Percentiles rank a stretch among this genome's conserved stretches.
Conservation (phyloP, 805 yeast genomes). For the Lipomyces yamanashiensis region DNA sequence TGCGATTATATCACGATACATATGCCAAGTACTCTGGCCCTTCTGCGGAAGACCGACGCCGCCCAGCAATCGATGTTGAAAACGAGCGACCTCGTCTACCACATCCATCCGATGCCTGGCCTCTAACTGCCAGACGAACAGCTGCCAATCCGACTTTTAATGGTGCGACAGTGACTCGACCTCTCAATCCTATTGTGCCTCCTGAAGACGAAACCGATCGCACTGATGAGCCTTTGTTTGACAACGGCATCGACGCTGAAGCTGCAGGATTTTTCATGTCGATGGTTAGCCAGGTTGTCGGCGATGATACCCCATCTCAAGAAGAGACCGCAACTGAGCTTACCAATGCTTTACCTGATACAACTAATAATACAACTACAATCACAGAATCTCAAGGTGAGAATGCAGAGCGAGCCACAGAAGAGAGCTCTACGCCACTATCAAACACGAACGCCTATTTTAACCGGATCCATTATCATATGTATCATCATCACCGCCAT, state of each 20-base stretch:
- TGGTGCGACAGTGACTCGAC: not conserved
- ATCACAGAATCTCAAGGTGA: conserved; percentile 8
- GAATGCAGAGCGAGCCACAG: not conserved
- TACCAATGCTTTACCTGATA: too few species aligned
- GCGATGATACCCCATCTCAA: not conserved
- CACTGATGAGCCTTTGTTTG: conserved; percentile 17
- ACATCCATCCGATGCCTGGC: not conserved
- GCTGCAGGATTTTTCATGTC: conserved; percentile 28
- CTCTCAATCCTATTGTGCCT: not conserved
- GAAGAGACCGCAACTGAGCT: not conserved
- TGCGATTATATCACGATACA: conserved; percentile 31
- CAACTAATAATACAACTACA: not conserved
- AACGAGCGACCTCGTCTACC: not conserved
- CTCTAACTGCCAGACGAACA: not conserved
- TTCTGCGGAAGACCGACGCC: not conserved
- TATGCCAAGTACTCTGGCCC: conserved; percentile 3
- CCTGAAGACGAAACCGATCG: not conserved
- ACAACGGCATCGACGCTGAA: conserved; percentile 20
- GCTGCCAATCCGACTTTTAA: not conserved
- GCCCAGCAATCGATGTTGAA: not conserved
- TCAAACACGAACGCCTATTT: conserved; percentile 14
- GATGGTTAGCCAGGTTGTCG: conserved; percentile 19
- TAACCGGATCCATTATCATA: conserved; percentile 19
- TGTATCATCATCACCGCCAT: conserved; percentile 28
- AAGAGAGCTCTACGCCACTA: not conserved